Percentiles rank a stretch among this genome's conserved stretches.
Evolutionary conservation across 768 basidiomycete genomes (phyloP).

Genomic region (Pleurotus eryngii): DNA sequence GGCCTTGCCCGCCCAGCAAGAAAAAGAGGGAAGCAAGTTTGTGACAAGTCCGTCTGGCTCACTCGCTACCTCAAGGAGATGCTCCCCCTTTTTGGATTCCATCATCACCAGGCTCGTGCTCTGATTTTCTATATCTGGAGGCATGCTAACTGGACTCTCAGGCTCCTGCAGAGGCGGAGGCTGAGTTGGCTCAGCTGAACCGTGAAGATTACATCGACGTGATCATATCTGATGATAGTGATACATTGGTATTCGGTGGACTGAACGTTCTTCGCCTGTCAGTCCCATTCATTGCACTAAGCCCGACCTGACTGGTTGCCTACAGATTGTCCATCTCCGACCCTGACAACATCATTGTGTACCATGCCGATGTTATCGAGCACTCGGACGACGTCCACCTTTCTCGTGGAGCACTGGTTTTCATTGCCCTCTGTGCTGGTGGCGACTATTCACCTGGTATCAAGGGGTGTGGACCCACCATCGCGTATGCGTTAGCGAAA

Average conservation of each 20-base stretch:
- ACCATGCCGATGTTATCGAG: constrained; percentile 43
- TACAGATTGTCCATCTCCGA: no score
- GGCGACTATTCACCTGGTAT: constrained; percentile 12
- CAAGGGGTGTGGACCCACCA: constrained; percentile 12
- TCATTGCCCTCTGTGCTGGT: neutral
- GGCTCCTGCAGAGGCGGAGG: constrained; percentile 95
- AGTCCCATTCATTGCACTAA: no score
- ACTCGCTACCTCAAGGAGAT: constrained; percentile 77
- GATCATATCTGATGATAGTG: constrained; percentile 89
- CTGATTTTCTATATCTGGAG: neutral
- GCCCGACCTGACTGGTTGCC: no score
- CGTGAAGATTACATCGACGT: constrained; percentile 80
- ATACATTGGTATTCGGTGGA: constrained; percentile 86
- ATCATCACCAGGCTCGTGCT: constrained; percentile 41
- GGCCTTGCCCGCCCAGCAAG: constrained; percentile 78
- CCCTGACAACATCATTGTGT: constrained; percentile 46
- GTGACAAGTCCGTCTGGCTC: constrained; percentile 58
- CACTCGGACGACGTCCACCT: neutral
- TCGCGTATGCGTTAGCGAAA: neutral
- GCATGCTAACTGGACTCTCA: constrained; percentile 20
- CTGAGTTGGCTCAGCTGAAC: constrained; percentile 86
- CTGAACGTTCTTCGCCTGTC: no score
- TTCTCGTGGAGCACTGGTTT: neutral
- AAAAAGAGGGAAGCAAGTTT: constrained; percentile 78
- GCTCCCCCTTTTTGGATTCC: constrained; percentile 44